Conservation (phyloP, 176 grass and related monocot genomes). For the Triticum urartu region DNA sequence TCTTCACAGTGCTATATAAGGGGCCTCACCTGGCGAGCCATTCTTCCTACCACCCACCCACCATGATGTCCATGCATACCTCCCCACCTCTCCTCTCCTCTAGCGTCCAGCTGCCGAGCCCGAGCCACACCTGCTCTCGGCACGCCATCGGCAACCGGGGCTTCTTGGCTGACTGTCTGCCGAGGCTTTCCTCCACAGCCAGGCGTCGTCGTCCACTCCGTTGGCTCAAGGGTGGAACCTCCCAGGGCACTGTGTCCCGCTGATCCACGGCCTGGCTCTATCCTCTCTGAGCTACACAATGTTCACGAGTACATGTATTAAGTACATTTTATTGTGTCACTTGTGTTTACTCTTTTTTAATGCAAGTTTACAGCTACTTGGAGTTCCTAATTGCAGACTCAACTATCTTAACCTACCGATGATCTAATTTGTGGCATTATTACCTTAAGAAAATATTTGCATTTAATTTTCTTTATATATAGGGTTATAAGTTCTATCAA, state of each 20-base stretch:
- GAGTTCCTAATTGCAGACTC: no score
- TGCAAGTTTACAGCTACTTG: no score
- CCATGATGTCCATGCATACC: not conserved
- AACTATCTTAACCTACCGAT: no score
- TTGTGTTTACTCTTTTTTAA: no score
- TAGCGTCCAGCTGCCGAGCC: not conserved
- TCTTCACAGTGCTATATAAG: not conserved
- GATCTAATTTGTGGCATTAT: no score
- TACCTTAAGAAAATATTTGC: no score
- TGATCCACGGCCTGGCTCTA: not conserved
- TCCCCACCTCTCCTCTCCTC: not conserved
- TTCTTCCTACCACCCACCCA: not conserved
- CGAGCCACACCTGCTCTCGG: not conserved
- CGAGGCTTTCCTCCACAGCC: not conserved
- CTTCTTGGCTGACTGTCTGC: not conserved
- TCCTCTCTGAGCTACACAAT: constrained; percentile 20
- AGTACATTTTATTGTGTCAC: no score
- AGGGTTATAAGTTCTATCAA: no score
- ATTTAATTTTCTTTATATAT: no score
- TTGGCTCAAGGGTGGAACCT: not conserved
- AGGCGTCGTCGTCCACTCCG: no score
- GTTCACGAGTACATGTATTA: no score
- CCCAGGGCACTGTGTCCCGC: not conserved
- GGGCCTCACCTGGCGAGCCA: not conserved
- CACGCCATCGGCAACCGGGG: not conserved